Base-by-base conservation (phyloP, 352 stramenopile species). In the Phytopythium montanum region DNA sequence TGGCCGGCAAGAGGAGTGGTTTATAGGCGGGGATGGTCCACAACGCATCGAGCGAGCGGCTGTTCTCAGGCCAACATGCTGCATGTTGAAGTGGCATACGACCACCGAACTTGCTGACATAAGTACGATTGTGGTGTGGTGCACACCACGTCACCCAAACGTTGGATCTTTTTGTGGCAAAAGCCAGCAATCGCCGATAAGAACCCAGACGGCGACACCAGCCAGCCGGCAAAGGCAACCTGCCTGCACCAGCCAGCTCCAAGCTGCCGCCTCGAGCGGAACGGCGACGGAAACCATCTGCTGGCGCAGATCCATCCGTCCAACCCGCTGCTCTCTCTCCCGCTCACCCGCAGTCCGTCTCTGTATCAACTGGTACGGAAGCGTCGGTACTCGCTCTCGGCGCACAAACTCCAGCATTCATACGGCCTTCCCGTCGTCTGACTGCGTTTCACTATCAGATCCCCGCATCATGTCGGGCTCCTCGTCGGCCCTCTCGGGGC, bases 401-500 rank as follows among this genome's bases (percentile, higher is more conserved):
- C n/a, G n/a, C n/a, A n/a, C n/a, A n/a, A n/a, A n/a, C n/a, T n/a
- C n/a, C n/a, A n/a, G n/a, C n/a, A 25, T 18, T 49, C 19, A 3
- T 23, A 9, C 4, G 16, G 7, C 8, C 25, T 49, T n/a, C n/a
- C n/a, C 19, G 42, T 10, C 9, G 21, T 49, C 42, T 49, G n/a
- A 49, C 42, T 38, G 42, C 21, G n/a, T 4, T 19, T 26, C 12
- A 29, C n/a, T 26, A 49, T 23, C 42, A 49, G 42, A 49, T 49
- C 42, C n/a, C 29, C 42, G 2, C 28, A 26, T 25, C 18, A 55
- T 55, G 49, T n/a, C 29, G 50, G 2, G 45, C 8, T 28, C 48
- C 0, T 33, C 44, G 0, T 14, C 48, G 18, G 28, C 48, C 16
- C 16, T 28, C 52, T 16, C 66, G 19, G 61, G 74, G 16, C 61